Conservation (phyloP, 768 basidiomycete genomes). For the Rhizopogon rudus region DNA sequence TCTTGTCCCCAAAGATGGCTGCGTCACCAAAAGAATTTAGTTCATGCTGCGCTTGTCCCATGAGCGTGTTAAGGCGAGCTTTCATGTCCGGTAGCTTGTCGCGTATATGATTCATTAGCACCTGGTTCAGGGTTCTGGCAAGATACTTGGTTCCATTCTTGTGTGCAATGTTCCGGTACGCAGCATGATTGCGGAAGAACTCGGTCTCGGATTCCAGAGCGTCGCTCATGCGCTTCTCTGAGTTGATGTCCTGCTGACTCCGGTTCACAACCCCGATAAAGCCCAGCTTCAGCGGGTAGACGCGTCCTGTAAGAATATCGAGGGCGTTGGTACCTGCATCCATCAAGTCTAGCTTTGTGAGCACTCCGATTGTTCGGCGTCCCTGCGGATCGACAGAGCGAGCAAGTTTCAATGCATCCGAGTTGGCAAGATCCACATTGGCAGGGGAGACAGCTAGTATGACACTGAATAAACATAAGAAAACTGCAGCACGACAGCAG, state of each 20-base stretch:
- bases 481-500: not conserved
- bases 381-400: conserved; percentile 95
- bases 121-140: conserved; percentile 91
- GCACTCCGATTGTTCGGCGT: conserved; percentile 91
- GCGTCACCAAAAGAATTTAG: conserved; percentile 94
- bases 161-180: conserved; percentile 93
- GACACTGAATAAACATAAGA: conserved; percentile 49
- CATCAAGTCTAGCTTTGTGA: conserved; percentile 98
- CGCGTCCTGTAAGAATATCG: conserved; percentile 92
- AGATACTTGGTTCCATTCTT: conserved; percentile 97
- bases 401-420: conserved; percentile 95
- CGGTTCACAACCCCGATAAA: conserved; percentile 98
- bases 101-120: conserved; percentile 94
- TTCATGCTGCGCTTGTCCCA: conserved; percentile 99
- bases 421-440: conserved; percentile 98
- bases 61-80: conserved; percentile 92
- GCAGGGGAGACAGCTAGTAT: conserved; percentile 96
- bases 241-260: conserved; percentile 95
- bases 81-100: conserved; percentile 99
- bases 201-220: conserved; percentile 83
- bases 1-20: conserved; percentile 86
- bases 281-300: conserved; percentile 96
- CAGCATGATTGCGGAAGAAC: conserved; percentile 86
- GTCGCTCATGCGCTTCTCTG: conserved; percentile 78
- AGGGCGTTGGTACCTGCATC: conserved; percentile 98